These are phyloP conservation scores for Chalciporus pseudorubinellus DNA, from an alignment of 768 basidiomycete genomes.

Conservation along the genomic window DNA sequence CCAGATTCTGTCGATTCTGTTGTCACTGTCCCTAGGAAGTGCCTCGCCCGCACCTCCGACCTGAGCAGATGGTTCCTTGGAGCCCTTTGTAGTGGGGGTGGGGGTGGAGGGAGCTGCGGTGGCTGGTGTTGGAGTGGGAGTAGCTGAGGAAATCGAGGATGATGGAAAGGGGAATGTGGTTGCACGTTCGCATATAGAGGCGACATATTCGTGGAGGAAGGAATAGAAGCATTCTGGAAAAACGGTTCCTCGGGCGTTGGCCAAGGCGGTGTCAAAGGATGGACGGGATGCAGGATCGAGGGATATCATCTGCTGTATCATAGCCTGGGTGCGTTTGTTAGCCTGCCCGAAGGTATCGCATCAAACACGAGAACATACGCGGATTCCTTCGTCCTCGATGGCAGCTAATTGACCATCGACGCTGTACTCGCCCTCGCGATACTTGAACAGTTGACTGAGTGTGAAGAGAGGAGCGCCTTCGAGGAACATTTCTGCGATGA, in stretches of 20 bases:
- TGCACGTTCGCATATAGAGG: constrained; percentile 71
- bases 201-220: constrained; percentile 87
- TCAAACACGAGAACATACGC: constrained; percentile 49
- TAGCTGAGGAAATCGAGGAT: constrained; percentile 32
- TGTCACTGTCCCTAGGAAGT: constrained; percentile 81
- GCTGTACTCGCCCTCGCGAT: constrained; percentile 78
- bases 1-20: constrained; percentile 80
- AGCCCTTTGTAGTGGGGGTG: constrained; percentile 28
- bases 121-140: constrained; percentile 28
- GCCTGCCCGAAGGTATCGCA: neutral
- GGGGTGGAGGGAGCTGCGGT: constrained; percentile 31
- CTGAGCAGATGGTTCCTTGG: constrained; percentile 13
- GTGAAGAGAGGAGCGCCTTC: constrained; percentile 94
- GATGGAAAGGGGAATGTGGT: constrained; percentile 43
- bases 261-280: constrained; percentile 76
- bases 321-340: constrained; percentile 48
- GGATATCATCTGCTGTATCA: constrained; percentile 89
- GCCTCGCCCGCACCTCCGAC: constrained; percentile 30
- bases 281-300: constrained; percentile 76
- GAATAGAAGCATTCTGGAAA: constrained; percentile 95
- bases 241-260: constrained; percentile 70
- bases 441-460: constrained; percentile 93
- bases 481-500: constrained; percentile 92
- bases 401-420: constrained; percentile 67
- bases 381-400: constrained; percentile 80